Evolutionary conservation across 2,329 filamentous ascomycete genomes (phyloP).

Genomic region (Cladosporium sp.): DNA sequence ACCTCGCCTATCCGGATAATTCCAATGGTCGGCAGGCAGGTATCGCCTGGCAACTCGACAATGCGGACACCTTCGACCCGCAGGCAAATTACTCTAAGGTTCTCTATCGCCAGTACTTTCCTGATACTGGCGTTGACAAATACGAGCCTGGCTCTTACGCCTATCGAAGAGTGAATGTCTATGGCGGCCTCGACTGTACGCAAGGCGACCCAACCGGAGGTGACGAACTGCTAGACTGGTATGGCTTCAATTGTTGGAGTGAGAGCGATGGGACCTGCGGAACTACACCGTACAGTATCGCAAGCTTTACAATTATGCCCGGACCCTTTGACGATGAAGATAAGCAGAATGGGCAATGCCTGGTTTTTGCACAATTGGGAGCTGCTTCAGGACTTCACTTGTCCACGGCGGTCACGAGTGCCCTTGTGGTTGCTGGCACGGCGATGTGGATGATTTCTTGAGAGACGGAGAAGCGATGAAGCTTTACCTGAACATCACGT

Average conservation of each 20-base stretch:
- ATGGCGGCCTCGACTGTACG: background rate
- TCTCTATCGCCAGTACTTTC: background rate
- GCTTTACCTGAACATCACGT: no score
- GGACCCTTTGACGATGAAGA: background rate
- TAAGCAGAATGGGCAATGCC: background rate
- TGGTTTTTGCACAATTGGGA: background rate
- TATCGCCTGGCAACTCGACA: background rate
- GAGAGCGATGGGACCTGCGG: background rate
- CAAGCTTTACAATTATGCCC: background rate
- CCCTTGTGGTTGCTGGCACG: background rate
- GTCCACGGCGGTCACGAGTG: background rate
- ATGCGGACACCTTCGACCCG: background rate
- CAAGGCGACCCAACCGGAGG: background rate
- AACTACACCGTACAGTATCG: background rate
- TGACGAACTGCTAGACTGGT: background rate
- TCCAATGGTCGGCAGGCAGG: background rate
- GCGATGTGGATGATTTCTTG: background rate
- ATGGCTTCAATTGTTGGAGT: slow-evolving; percentile 5
- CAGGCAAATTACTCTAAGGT: background rate
- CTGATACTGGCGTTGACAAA: background rate
- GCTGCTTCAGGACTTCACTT: background rate
- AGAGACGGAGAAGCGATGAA: no score
- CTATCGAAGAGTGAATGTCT: background rate
- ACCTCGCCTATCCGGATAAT: background rate
- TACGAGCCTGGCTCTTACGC: background rate